Evolutionary conservation across 441 rosid species (phyloP), one percentile per base, ranked within the genome.

Genomic region (Iberis amara): DNA sequence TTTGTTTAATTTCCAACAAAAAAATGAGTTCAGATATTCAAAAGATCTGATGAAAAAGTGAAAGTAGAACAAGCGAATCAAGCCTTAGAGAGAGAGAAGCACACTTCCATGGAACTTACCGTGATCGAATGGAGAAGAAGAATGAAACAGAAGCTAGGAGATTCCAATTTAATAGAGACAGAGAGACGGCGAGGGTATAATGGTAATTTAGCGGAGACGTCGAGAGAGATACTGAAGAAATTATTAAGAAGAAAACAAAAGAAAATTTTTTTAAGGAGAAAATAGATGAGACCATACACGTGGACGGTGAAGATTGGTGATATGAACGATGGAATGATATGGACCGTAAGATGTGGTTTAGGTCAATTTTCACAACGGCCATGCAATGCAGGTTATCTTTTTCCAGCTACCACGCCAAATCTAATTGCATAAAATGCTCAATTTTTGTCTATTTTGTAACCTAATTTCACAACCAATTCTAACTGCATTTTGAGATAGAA

Each of bases 191-290:
- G 35, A 24, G 62, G 71, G 71, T 66, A 52, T 8, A 42, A 21
- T 6, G 12, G 71, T 59, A 52, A 21, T 55, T 54, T 31, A 60
- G 66, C 62, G 62, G 71, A 67, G 71, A 54, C 54, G 67, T 55
- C 71, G 66, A 67, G 70, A 67, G 43, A 38, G 42, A 41, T 18
- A 18, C 21, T 18, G 26, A 8, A 40, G 49, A 41, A 33, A 27
- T 9, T 52, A 47, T 28, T 11, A n/a, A 14, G 30, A 31, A 51
- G 7, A 9, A 50, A 33, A 39, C 3, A 6, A 26, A 40, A 1
- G 11, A 2, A 44, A 6, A 37, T 13, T 31, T 11, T 40, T 45
- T 32, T 45, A 12, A 45, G 10, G n/a, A 26, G 4, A 11, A 31
- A 33, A 44, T 39, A 39, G 26, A 11, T 1, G 24, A 36, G 56